Base-by-base conservation (phyloP, 371 early-diverging fungal species). In the Cokeromyces recurvatus region DNA sequence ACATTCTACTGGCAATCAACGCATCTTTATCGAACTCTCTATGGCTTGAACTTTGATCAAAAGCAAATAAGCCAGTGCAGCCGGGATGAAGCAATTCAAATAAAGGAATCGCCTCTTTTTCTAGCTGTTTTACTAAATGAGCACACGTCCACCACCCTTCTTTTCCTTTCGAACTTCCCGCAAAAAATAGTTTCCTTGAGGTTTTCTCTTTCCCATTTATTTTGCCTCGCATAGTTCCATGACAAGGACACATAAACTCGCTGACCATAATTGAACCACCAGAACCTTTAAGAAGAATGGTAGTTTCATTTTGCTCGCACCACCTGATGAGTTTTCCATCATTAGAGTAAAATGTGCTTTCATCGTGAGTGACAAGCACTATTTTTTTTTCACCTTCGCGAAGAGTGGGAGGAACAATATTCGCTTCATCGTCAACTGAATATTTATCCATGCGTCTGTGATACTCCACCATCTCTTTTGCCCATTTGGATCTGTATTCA, bases 291-390 rank as follows among this genome's bases (percentile, higher is more conserved):
- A 40, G 46, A 16, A 5, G 12, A 40, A 50, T 20, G 8, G 24
- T 1, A 24, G 12, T 14, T 50, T 50, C 42, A 14, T 20, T 23
- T n/a, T 50, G 23, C 3, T 17, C 36, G 2, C 17, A 32, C 50
- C 50, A 50, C 3, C 16, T 4, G 15, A 7, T 24, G n/a, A 5
- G 3, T 37, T 43, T 41, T 9, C 24, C 15, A 35, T 41, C 42
- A 22, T 50, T 50, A 5, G 42, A 12, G 10, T 50, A 50, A 19
- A 50, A 50, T 6, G 42, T 50, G 12, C 24, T 32, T 20, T 50
- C 50, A 2, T 50, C 43, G 19, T 50, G 50, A 2, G 50, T 50
- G 1, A 37, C 50, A 22, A 50, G 16, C 10, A 50, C 43, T 11
- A 50, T 20, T 25, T 43, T 31, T 14, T 32, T 32, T 22, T 43